Percentiles rank a stretch among this genome's conserved stretches.
These are phyloP conservation scores for Spergularia azorica DNA, from an alignment of 179 eudicot species.

Conservation along the genomic window DNA sequence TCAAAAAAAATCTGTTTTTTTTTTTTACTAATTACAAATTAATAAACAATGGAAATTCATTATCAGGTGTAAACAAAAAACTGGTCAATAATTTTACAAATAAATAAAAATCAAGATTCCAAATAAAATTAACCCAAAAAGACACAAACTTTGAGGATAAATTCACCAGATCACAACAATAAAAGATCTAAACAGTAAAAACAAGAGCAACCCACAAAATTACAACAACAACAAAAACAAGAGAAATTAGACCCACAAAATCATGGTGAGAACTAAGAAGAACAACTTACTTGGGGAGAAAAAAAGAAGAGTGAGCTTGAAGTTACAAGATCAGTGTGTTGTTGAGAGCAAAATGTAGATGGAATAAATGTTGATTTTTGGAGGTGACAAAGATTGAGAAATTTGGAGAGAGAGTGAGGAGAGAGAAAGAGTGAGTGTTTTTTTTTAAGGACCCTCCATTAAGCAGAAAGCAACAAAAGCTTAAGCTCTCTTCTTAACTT, in stretches of 20 bases:
- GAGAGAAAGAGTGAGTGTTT: conserved; percentile 2
- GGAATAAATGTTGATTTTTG: background rate
- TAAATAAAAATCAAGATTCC: background rate
- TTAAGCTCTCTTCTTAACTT: conserved; percentile 15
- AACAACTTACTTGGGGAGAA: conserved; percentile 6
- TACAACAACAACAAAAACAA: too few relatives aligned
- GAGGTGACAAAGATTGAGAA: background rate
- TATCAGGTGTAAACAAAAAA: too few relatives aligned
- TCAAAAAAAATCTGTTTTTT: too few relatives aligned
- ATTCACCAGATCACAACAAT: background rate
- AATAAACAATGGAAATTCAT: too few relatives aligned
- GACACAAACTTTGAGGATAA: background rate
- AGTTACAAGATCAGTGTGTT: conserved; percentile 3
- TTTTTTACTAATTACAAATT: background rate
- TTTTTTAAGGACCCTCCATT: conserved; percentile 69
- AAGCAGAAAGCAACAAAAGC: conserved; percentile 57
- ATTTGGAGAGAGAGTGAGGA: conserved; percentile 1
- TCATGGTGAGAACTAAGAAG: background rate
- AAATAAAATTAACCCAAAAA: too few relatives aligned
- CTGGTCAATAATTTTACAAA: background rate
- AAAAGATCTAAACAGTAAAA: conserved; percentile 3
- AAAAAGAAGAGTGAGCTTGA: background rate
- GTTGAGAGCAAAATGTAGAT: conserved; percentile 7
- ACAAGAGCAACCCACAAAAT: background rate
- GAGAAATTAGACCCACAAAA: background rate